phyloP scores from a whole-genome alignment of 108 stramenopile species.

The Mediolabrus comicus region DNA sequence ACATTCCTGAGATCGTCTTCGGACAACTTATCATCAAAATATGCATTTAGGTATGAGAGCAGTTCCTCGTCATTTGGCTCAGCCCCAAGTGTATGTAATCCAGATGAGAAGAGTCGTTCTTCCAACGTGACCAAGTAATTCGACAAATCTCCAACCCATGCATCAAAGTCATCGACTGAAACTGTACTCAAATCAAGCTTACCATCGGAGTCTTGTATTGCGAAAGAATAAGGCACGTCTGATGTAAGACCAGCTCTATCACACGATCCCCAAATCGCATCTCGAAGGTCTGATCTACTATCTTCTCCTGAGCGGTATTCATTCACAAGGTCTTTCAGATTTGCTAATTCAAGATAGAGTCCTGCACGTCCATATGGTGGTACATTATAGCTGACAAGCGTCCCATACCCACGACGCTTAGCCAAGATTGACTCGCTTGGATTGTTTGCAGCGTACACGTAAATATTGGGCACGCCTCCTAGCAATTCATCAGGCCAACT shows the following conservation, averaged over 20 bases:
- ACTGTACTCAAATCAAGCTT: slow-evolving; percentile 23
- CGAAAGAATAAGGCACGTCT: slow-evolving; percentile 41
- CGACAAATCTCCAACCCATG: slow-evolving; percentile 52
- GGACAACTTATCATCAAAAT: slow-evolving; percentile 53
- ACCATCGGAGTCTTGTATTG: slow-evolving; percentile 4
- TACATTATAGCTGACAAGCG: slow-evolving; percentile 78
- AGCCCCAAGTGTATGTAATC: slow-evolving; percentile 59
- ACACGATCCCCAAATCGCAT: slow-evolving; percentile 50
- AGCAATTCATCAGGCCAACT: slow-evolving; percentile 81
- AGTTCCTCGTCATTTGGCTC: slow-evolving; percentile 60
- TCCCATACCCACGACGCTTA: slow-evolving; percentile 85
- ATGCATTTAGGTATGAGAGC: slow-evolving; percentile 56
- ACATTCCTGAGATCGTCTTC: slow-evolving; percentile 42
- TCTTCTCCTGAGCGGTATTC: slow-evolving; percentile 66
- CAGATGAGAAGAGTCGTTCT: slow-evolving; percentile 74
- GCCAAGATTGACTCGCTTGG: slow-evolving; percentile 87
- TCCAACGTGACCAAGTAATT: slow-evolving; percentile 61
- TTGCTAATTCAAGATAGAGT: slow-evolving; percentile 81
- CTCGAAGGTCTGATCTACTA: slow-evolving; percentile 39
- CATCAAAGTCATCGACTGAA: slow-evolving; percentile 30
- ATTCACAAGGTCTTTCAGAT: slow-evolving; percentile 72
- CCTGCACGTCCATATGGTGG: slow-evolving; percentile 87
- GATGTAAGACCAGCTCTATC: slow-evolving; percentile 47
- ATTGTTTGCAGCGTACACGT: slow-evolving; percentile 88
- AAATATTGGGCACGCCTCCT: slow-evolving; percentile 75